A percentile compares a stretch with the other conserved stretches of the same genome.
phyloP scores from a whole-genome alignment of 495 filamentous ascomycete species.

The Xylaria scruposa region DNA sequence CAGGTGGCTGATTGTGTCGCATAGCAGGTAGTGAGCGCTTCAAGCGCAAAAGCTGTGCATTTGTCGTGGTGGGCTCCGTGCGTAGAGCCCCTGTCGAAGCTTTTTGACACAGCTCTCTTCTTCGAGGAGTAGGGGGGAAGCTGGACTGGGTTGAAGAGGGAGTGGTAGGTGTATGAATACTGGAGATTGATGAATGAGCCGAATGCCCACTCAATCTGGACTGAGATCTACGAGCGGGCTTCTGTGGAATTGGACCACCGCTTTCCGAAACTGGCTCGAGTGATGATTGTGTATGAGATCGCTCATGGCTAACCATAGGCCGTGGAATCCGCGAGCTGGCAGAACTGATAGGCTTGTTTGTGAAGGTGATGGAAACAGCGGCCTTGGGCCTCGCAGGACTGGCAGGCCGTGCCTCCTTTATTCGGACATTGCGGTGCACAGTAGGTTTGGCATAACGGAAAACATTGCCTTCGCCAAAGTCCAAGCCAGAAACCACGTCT shows the following conservation, averaged over 20 bases:
- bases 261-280: slow-evolving; percentile 94
- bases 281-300: slow-evolving; percentile 71
- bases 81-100: slow-evolving; percentile 59
- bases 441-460: slow-evolving; percentile 81
- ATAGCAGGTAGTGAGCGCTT: slow-evolving; percentile 91
- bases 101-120: slow-evolving; percentile 64
- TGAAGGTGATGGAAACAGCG: slow-evolving; percentile 88
- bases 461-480: slow-evolving; percentile 81
- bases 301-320: slow-evolving; percentile 65
- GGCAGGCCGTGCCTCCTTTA: slow-evolving; percentile 70
- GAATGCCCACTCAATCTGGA: slow-evolving; percentile 69
- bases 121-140: slow-evolving; percentile 62
- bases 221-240: slow-evolving; percentile 59
- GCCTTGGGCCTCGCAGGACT: slow-evolving; percentile 73
- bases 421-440: slow-evolving; percentile 91
- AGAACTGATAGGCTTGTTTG: slow-evolving; percentile 64
- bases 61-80: slow-evolving; percentile 70
- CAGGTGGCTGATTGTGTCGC: slow-evolving; percentile 58
- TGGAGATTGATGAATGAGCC: slow-evolving; percentile 68
- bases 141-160: slow-evolving; percentile 61
- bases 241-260: slow-evolving; percentile 69
- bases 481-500: slow-evolving; percentile 86
- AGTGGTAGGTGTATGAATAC: slow-evolving; percentile 62
- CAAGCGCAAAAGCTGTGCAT: slow-evolving; percentile 74
- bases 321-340: slow-evolving; percentile 61